phyloP scores from a whole-genome alignment of 208 protist species.

The Leishmania mexicana region DNA sequence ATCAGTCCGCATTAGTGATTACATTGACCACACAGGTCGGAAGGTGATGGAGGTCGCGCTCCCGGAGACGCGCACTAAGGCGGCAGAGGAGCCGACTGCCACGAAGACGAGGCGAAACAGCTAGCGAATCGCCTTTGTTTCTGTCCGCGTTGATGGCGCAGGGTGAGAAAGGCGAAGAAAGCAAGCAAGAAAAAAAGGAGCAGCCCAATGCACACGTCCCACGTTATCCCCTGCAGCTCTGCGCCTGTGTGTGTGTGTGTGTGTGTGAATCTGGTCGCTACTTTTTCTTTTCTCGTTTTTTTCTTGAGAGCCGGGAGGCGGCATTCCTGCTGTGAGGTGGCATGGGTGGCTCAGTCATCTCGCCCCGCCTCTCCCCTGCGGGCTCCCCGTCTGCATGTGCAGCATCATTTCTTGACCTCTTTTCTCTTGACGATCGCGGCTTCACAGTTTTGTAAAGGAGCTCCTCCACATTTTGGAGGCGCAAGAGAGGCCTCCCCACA shows the following conservation, averaged over 20 bases:
- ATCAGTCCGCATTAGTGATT: slow-evolving; percentile 50
- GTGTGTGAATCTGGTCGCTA: not conserved
- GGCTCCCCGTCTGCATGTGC: not conserved
- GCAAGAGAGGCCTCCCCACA: not conserved
- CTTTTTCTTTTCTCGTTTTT: not conserved
- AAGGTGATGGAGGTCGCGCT: slow-evolving; percentile 23
- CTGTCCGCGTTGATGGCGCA: not conserved
- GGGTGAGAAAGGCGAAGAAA: not conserved
- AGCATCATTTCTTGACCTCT: not conserved
- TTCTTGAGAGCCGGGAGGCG: not conserved
- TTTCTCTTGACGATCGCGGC: not conserved
- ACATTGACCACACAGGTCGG: slow-evolving; percentile 51
- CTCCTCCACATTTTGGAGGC: not conserved
- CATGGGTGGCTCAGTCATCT: not conserved
- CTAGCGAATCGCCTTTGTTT: not conserved
- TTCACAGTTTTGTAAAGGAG: not conserved
- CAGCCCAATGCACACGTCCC: not conserved
- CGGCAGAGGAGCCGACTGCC: not conserved
- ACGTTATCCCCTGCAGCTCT: not conserved
- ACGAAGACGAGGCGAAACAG: not conserved
- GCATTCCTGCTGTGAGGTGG: not conserved
- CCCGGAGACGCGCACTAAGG: not conserved
- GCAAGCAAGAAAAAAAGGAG: not conserved
- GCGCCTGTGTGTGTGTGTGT: not conserved
- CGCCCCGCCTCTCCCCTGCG: not conserved